Base-by-base conservation (phyloP, 805 yeast species). In the Candida chilensis region DNA sequence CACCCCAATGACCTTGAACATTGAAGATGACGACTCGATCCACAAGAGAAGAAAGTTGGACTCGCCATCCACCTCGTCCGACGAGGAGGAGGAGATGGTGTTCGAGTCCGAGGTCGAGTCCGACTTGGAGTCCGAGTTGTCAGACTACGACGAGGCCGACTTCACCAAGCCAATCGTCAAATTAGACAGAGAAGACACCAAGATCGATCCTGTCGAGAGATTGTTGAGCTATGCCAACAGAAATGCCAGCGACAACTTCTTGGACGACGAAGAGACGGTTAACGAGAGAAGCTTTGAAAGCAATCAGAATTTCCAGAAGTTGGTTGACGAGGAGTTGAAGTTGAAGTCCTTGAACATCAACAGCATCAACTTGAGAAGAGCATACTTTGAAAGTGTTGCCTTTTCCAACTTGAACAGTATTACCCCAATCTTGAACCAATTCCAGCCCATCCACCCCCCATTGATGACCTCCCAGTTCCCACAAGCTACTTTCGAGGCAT, bases 141-240 rank as follows among this genome's bases (percentile, higher is more conserved):
- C 25, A 8, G 25, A 22, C 13, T 22, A 22, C 12, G 25, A 22
- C 11, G 25, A 22, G 13, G 15, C 25, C 8, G 12, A 22, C 13
- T 22, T 22, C 25, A 22, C 8, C 7, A 22, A 22, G 13, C 13
- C 13, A n/a, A 15, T n/a, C 11, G 13, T 7, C 13, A 15, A 22
- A 22, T 6, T n/a, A 12, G 13, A 22, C n/a, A 22, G 13, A 15
- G 13, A 22, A n/a, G 6, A 22, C 11, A 8, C 12, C 7, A 15
- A 22, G 6, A 50, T 60, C 17, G 68, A 62, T 38, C 68, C 67
- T 5, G 65, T 62, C 30, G 64, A 61, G 38, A 60, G 50, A 36
- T 48, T 62, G 20, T 44, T 61, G 29, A 52, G 61, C 33, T 51
- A 58, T 32, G 47, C 61, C 8, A 52, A 44, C 31, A 34, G 42